Conservation (phyloP, 352 stramenopile species). For the Pythium monospermum region DNA sequence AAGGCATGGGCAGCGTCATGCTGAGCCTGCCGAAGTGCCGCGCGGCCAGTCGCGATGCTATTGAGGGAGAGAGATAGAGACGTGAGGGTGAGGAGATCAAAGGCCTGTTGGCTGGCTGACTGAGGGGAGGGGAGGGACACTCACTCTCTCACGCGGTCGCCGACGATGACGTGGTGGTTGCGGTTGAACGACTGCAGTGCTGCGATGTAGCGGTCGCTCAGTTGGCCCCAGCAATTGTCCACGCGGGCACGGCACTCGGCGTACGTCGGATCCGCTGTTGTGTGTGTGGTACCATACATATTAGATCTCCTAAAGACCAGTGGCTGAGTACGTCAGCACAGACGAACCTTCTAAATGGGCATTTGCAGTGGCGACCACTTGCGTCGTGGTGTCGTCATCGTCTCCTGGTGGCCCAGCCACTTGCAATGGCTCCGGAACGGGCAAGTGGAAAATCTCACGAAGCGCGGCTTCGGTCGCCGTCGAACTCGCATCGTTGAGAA, state of each 20-base stretch:
- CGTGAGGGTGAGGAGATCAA: neutral
- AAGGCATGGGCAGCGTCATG: conserved; percentile 58
- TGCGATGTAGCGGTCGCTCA: conserved; percentile 57
- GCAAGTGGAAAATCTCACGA: conserved; percentile 56
- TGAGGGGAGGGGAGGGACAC: conserved; percentile 15
- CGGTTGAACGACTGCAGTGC: conserved; percentile 55
- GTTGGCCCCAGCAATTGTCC: conserved; percentile 38
- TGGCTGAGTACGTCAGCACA: neutral
- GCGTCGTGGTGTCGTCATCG: conserved; percentile 20
- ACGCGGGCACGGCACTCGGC: conserved; percentile 49
- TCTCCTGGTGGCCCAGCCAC: conserved; percentile 9
- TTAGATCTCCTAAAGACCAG: too few species aligned
- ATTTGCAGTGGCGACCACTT: conserved; percentile 8
- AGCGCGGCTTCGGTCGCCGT: conserved; percentile 59
- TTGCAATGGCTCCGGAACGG: conserved; percentile 23
- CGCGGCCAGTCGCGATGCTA: conserved; percentile 46
- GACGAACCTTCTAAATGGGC: conserved; percentile 14
- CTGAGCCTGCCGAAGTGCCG: conserved; percentile 52
- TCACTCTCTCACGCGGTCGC: conserved; percentile 54
- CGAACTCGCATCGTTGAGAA: conserved; percentile 58
- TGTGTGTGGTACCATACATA: too few species aligned
- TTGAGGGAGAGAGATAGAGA: conserved; percentile 1
- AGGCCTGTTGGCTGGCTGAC: neutral
- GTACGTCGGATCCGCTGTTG: conserved; percentile 33
- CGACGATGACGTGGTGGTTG: conserved; percentile 43